Conservation (phyloP, 139 green algal species). For the Coelastrella sp. region DNA sequence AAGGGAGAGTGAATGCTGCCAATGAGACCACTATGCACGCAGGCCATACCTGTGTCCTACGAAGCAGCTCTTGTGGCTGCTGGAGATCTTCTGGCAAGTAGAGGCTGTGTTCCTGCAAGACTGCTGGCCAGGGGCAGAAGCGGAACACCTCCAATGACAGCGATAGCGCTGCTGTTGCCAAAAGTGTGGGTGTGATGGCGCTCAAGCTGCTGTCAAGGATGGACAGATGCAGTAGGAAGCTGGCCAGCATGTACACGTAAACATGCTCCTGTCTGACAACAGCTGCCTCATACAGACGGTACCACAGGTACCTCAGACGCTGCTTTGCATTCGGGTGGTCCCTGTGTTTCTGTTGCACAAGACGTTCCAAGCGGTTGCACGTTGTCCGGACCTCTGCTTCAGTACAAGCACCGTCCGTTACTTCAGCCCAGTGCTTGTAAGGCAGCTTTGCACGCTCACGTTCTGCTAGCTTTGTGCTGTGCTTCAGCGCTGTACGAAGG, state of each 20-base stretch:
- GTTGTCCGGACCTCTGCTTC: conserved; percentile 50
- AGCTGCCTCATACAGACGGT: conserved; percentile 47
- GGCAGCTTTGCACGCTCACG: conserved; percentile 58
- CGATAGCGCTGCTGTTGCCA: conserved; percentile 65
- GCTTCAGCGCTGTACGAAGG: conserved; percentile 65
- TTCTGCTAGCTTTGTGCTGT: conserved; percentile 45
- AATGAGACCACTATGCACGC: not conserved
- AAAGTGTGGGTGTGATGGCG: conserved; percentile 46
- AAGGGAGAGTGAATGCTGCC: not conserved
- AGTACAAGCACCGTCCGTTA: conserved; percentile 50
- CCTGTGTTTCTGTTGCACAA: conserved; percentile 44
- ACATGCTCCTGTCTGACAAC: conserved; percentile 60
- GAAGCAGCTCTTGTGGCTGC: conserved; percentile 53
- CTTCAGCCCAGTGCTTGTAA: conserved; percentile 65
- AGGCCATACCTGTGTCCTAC: not conserved
- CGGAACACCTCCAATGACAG: conserved; percentile 57
- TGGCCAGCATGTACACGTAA: conserved; percentile 74
- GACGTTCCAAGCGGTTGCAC: conserved; percentile 34
- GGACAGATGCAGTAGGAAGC: conserved; percentile 72
- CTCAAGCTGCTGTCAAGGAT: conserved; percentile 64
- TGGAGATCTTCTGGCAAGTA: conserved; percentile 60
- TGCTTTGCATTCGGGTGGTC: conserved; percentile 68
- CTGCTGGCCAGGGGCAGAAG: conserved; percentile 57
- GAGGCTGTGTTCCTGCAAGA: conserved; percentile 62
- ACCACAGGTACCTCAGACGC: conserved; percentile 75